Conservation (phyloP, 2,329 filamentous ascomycete species). For the Macroventuria anomochaeta region DNA sequence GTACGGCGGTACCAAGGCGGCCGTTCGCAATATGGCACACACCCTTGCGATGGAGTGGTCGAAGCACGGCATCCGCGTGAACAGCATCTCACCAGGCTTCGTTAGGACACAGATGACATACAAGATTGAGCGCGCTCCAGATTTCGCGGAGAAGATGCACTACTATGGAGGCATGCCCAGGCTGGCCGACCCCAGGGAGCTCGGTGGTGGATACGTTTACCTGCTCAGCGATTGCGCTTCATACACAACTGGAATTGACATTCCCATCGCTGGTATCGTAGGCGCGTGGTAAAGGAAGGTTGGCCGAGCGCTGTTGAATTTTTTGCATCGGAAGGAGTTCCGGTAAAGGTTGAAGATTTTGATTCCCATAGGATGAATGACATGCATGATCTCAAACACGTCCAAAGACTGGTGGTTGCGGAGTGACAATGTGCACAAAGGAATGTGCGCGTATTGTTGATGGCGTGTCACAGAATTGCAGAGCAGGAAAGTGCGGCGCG, state of each 20-base stretch:
- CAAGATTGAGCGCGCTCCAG: conserved; percentile 57
- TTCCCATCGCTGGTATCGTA: conserved; percentile 57
- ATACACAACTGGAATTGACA: conserved; percentile 59
- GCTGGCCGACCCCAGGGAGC: conserved; percentile 59
- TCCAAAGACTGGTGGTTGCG: neutral
- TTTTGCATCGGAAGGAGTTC: conserved; percentile 35
- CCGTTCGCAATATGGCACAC: conserved; percentile 53
- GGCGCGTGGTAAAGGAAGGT: conserved; percentile 48
- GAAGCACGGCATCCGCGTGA: conserved; percentile 79
- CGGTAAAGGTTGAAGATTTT: conserved; percentile 4
- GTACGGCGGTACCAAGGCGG: conserved; percentile 53
- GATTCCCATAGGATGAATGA: conserved; percentile 21
- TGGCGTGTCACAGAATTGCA: neutral
- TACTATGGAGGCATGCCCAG: conserved; percentile 63
- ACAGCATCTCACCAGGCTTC: conserved; percentile 84
- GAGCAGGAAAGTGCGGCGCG: neutral
- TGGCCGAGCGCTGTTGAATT: neutral
- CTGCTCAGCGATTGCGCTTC: conserved; percentile 55
- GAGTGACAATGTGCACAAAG: neutral
- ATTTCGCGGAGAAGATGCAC: conserved; percentile 61
- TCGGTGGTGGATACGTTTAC: conserved; percentile 59
- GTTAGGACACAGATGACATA: conserved; percentile 74
- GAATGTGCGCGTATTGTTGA: neutral
- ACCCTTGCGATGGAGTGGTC: conserved; percentile 83
- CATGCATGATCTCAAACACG: neutral